Conservation (phyloP, 1,139 yeast species). For the Saccharomyces hybrid region DNA sequence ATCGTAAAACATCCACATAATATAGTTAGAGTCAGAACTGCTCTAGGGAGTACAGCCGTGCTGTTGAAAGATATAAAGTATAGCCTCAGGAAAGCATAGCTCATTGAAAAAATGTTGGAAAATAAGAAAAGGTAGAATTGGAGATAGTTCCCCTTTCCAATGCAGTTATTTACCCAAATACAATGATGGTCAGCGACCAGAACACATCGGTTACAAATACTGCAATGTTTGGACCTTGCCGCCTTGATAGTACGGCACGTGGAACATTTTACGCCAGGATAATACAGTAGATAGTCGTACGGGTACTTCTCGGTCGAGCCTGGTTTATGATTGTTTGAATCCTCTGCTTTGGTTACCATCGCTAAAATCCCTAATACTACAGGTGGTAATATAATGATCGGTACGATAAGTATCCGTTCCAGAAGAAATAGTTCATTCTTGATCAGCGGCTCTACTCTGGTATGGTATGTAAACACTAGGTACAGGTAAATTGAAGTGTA, state of each 20-base stretch:
- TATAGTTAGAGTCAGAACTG: slow-evolving; percentile 22
- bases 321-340: slow-evolving; percentile 4
- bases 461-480: slow-evolving; percentile 16
- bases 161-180: slow-evolving; percentile 88
- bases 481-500: slow-evolving; percentile 21
- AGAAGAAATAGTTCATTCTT: slow-evolving; percentile 8
- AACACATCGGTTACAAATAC: slow-evolving; percentile 61
- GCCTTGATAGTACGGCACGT: slow-evolving; percentile 71
- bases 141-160: slow-evolving; percentile 67
- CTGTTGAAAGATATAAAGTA: slow-evolving; percentile 9
- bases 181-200: slow-evolving; percentile 85
- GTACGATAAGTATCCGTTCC: slow-evolving; percentile 19
- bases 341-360: slow-evolving; percentile 18
- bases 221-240: slow-evolving; percentile 87
- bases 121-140: slow-evolving; percentile 61
- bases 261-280: slow-evolving; percentile 32
- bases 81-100: slow-evolving; percentile 47
- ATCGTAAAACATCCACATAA: slow-evolving; percentile 48
- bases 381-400: slow-evolving; percentile 15
- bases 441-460: slow-evolving; percentile 13
- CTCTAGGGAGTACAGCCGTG: slow-evolving; percentile 4
- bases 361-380: slow-evolving; percentile 16
- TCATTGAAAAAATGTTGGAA: slow-evolving; percentile 47
- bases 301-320: slow-evolving; percentile 30
- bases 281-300: slow-evolving; percentile 55